phyloP scores from a whole-genome alignment of 1,284 basidiomycete species.

The Hortiboletus rubellus region DNA sequence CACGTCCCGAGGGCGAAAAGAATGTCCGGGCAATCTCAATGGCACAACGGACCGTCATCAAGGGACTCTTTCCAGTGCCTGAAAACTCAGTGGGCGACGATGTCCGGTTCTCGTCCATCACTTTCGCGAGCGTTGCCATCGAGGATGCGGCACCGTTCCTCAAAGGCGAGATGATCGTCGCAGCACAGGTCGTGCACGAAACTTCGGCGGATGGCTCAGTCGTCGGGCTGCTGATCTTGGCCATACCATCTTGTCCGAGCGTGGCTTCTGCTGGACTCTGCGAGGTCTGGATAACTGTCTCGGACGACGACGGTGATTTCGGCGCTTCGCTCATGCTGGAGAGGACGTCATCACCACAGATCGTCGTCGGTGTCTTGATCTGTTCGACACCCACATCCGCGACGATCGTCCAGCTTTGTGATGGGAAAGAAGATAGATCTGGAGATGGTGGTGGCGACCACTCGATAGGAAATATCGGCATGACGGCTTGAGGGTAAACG shows the following conservation, averaged over 20 bases:
- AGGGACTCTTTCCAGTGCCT: background rate
- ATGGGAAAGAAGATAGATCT: conserved; percentile 1
- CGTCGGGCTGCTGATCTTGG: background rate
- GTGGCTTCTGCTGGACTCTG: background rate
- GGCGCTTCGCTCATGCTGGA: background rate
- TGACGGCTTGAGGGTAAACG: background rate
- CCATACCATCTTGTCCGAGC: background rate
- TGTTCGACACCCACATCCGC: background rate
- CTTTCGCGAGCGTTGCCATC: background rate
- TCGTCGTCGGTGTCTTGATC: background rate
- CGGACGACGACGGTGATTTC: background rate
- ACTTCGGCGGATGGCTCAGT: background rate
- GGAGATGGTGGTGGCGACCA: background rate
- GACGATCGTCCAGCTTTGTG: conserved; percentile 7
- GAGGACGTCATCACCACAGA: background rate
- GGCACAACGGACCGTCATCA: background rate
- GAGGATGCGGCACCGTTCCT: background rate
- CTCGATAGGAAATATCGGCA: background rate
- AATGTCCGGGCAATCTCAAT: background rate
- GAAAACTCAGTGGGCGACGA: background rate
- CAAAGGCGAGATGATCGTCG: background rate
- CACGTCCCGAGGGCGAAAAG: background rate
- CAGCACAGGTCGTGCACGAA: background rate
- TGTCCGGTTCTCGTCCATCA: background rate
- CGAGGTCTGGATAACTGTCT: background rate